These are phyloP conservation scores for Paramecium octaurelia DNA, from an alignment of 73 alveolate genomes.

Conservation along the genomic window DNA sequence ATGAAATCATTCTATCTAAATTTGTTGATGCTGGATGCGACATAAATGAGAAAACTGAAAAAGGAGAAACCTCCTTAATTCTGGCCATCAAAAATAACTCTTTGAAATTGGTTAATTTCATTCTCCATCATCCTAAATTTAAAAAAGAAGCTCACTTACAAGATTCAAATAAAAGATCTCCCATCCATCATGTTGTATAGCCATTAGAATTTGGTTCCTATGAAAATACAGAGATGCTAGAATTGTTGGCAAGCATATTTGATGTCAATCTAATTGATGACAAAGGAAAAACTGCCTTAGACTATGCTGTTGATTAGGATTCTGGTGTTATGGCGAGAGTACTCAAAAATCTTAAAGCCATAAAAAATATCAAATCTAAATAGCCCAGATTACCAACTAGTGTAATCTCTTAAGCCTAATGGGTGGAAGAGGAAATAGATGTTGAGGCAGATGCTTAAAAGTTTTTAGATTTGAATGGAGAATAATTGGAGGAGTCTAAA, in stretches of 20 bases:
- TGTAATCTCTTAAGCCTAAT: background rate
- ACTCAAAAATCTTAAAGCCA: slow-evolving; percentile 50
- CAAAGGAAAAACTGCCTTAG: slow-evolving; percentile 80
- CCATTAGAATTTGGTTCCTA: slow-evolving; percentile 87
- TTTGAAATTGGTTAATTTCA: slow-evolving; percentile 65
- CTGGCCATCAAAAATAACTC: slow-evolving; percentile 82
- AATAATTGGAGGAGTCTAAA: background rate
- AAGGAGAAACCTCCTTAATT: slow-evolving; percentile 79
- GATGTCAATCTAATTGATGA: slow-evolving; percentile 64
- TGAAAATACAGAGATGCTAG: slow-evolving; percentile 87
- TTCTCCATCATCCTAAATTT: slow-evolving; percentile 52
- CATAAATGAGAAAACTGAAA: slow-evolving; percentile 63
- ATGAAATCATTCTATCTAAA: background rate
- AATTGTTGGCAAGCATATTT: background rate
- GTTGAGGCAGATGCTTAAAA: slow-evolving; percentile 65
- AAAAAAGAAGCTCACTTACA: slow-evolving; percentile 50
- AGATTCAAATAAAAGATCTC: slow-evolving; percentile 77
- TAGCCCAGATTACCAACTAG: slow-evolving; percentile 42
- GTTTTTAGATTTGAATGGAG: slow-evolving; percentile 60
- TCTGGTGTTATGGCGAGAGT: slow-evolving; percentile 67
- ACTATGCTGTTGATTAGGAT: slow-evolving; percentile 76
- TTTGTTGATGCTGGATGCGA: slow-evolving; percentile 47
- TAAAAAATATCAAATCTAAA: background rate
- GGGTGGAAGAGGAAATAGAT: slow-evolving; percentile 70
- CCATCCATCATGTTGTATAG: slow-evolving; percentile 80